phyloP scores from a whole-genome alignment of 192 early-diverging fungal species.

The Podila minutissima region DNA sequence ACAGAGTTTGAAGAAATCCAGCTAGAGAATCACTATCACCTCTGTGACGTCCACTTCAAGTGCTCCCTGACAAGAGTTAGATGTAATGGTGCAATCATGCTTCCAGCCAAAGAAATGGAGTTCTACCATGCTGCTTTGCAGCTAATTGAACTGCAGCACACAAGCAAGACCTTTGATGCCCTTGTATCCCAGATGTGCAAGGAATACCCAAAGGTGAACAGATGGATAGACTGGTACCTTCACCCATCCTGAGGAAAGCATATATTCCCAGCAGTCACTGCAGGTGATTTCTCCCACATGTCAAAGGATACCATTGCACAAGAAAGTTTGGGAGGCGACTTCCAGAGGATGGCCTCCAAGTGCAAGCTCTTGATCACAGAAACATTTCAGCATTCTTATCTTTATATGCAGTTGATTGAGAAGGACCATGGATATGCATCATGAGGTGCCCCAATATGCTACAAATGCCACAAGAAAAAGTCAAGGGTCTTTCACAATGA shows the following conservation, averaged over 20 bases:
- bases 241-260: not conserved
- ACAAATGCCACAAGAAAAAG: not conserved
- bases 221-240: slow-evolving; percentile 8
- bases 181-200: not conserved
- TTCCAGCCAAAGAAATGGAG: not conserved
- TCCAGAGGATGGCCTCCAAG: not conserved
- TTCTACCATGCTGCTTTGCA: not conserved
- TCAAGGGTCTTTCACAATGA: not conserved
- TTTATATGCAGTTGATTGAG: not conserved
- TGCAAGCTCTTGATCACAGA: not conserved
- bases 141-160: not conserved
- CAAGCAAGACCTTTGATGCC: not conserved
- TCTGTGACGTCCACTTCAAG: slow-evolving; percentile 22
- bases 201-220: not conserved
- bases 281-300: not conserved
- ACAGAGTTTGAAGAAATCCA: not conserved
- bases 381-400: not conserved
- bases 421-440: not conserved
- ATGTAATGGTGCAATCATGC: not conserved
- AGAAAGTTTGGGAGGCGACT: slow-evolving; percentile 6
- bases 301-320: slow-evolving; percentile 4
- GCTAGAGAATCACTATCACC: slow-evolving; percentile 8
- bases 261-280: not conserved
- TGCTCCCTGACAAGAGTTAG: slow-evolving; percentile 1
- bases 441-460: not conserved